Percentiles rank a stretch among this genome's conserved stretches.
Evolutionary conservation across 2,329 filamentous ascomycete genomes (phyloP).

Genomic region (Penicillium sp.): DNA sequence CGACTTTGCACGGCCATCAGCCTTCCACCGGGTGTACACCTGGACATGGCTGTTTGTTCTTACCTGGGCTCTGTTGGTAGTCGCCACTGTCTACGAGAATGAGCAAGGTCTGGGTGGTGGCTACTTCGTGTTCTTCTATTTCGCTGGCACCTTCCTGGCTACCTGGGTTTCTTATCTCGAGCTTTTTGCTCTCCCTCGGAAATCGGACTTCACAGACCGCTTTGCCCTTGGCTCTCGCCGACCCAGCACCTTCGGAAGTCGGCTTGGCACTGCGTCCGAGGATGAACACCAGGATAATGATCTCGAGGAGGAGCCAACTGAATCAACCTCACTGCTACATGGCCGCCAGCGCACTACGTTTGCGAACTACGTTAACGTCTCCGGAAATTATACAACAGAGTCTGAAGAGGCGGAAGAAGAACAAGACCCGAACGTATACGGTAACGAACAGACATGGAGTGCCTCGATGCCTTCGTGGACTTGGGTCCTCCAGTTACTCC

Average conservation of each 20-base stretch:
- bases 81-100: conserved; percentile 72
- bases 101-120: conserved; percentile 69
- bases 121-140: conserved; percentile 79
- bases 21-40: conserved; percentile 76
- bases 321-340: conserved; percentile 58
- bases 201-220: conserved; percentile 65
- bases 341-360: conserved; percentile 54
- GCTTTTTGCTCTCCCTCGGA: conserved; percentile 71
- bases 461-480: conserved; percentile 73
- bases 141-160: conserved; percentile 71
- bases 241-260: conserved; percentile 39
- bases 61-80: conserved; percentile 70
- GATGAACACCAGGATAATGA: conserved; percentile 35
- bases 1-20: conserved; percentile 77
- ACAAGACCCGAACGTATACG: conserved; percentile 51
- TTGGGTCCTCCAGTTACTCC: conserved; percentile 82
- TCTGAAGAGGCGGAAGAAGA: conserved; percentile 26
- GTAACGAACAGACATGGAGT: conserved; percentile 83
- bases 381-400: conserved; percentile 27
- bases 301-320: conserved; percentile 47
- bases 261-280: conserved; percentile 43
- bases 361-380: conserved; percentile 50
- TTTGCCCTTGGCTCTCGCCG: conserved; percentile 47
- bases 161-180: conserved; percentile 75
- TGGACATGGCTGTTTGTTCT: conserved; percentile 80